Percentiles rank a stretch among this genome's conserved stretches.
Conservation (phyloP, 2,329 filamentous ascomycete species). For the Chlorencoelia australis region DNA sequence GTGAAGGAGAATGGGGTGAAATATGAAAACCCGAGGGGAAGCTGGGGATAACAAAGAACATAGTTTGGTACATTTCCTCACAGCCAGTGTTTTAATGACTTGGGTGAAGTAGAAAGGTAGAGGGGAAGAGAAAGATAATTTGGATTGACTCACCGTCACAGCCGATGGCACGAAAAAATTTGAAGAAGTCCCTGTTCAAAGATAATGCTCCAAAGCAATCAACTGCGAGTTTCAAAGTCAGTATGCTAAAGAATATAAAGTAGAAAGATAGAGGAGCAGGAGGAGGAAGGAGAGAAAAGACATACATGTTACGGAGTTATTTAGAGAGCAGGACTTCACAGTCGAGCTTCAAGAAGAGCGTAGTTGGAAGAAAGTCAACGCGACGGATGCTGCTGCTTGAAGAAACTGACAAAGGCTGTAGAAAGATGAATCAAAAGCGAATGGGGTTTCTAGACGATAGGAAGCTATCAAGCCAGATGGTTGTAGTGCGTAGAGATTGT, state of each 20-base stretch:
- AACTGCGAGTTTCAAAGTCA: constrained; percentile 10
- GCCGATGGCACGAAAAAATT: constrained; percentile 12
- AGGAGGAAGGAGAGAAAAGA: neutral
- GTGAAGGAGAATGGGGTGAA: constrained; percentile 3
- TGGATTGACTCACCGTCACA: constrained; percentile 20
- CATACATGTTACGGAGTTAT: constrained; percentile 14
- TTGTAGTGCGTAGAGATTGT: constrained; percentile 23
- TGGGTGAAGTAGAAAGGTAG: neutral
- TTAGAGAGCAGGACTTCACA: constrained; percentile 5
- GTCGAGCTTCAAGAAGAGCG: constrained; percentile 6
- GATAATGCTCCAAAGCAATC: constrained; percentile 11
- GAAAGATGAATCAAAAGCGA: constrained; percentile 22
- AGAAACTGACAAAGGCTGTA: constrained; percentile 12
- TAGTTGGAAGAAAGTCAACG: constrained; percentile 5
- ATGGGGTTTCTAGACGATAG: constrained; percentile 27
- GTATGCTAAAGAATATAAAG: too few species aligned
- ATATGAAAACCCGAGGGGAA: neutral
- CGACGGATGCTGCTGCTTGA: constrained; percentile 10
- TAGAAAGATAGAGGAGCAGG: neutral
- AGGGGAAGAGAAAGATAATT: neutral
- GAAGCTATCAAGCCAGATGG: constrained; percentile 29
- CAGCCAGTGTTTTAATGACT: too few species aligned
- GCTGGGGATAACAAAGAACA: neutral
- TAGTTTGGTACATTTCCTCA: too few species aligned
- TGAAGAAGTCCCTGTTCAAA: constrained; percentile 9